Conservation (phyloP, 2,329 filamentous ascomycete genomes). For the Dothidotthia symphoricarpi region DNA sequence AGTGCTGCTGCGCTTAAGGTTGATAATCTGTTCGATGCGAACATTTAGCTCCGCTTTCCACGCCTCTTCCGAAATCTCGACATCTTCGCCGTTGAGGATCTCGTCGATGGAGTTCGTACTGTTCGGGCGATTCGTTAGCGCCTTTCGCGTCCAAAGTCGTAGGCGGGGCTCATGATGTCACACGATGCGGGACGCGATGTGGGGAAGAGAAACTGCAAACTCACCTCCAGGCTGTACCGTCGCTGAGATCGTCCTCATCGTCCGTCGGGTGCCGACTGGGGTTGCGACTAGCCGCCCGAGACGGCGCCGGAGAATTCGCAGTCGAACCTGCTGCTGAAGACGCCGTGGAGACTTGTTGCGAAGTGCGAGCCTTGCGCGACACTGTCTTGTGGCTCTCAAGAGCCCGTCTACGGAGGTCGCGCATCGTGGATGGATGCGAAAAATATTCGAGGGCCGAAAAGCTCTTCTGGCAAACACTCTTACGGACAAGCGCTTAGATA, state of each 20-base stretch:
- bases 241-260: slow-evolving; percentile 63
- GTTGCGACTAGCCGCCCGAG: slow-evolving; percentile 48
- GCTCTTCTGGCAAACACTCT: too few relatives aligned
- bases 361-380: slow-evolving; percentile 61
- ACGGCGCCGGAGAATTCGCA: slow-evolving; percentile 58
- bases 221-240: slow-evolving; percentile 60
- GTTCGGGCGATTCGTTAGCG: slow-evolving; percentile 23
- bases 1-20: slow-evolving; percentile 74
- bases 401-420: slow-evolving; percentile 64
- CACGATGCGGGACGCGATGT: slow-evolving; percentile 8
- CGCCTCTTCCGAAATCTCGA: slow-evolving; percentile 49
- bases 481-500: slow-evolving; percentile 14
- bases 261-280: slow-evolving; percentile 64
- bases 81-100: slow-evolving; percentile 53
- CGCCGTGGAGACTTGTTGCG: slow-evolving; percentile 43
- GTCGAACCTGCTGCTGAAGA: slow-evolving; percentile 59
- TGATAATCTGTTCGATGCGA: slow-evolving; percentile 68
- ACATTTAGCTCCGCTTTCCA: slow-evolving; percentile 64
- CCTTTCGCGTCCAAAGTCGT: slow-evolving; percentile 5
- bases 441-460: too few relatives aligned
- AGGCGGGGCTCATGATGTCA: slow-evolving; percentile 29
- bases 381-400: slow-evolving; percentile 71
- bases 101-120: slow-evolving; percentile 68
- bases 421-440: slow-evolving; percentile 48
- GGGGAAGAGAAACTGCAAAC: slow-evolving; percentile 18